Evolutionary conservation across 1,139 yeast species (phyloP), one percentile per base, ranked within the genome.

Genomic region (Sugiyamaella xylanicola): DNA sequence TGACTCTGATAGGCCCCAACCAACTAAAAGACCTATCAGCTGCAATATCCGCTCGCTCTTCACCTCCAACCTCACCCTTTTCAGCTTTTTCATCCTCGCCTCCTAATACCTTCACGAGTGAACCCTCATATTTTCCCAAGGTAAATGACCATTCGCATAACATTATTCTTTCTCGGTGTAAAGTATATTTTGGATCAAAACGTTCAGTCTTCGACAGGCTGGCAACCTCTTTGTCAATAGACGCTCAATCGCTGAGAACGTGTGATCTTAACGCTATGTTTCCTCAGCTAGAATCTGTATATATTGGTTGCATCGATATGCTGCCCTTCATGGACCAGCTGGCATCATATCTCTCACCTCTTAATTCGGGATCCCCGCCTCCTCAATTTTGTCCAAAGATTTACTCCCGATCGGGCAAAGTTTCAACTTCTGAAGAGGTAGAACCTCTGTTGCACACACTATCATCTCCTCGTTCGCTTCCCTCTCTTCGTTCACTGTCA

Each of bases 61-160:
- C 45, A 19, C 32, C 51, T 3, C 49, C 42, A 15, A n/a, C 32
- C 16, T 36, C 58, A 3, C 16, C 49, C 13, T 51, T 47, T 17
- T 49, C 58, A n/a, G 11, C 36, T 16, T 48, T 50, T 3, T 43
- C 56, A 25, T 44, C 49, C 9, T 50, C 56, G 3, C 44, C 44
- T 7, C 17, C 47, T 19, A 45, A 15, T 17, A 7, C 36, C 11
- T 20, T 21, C 4, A 16, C 15, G 13, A 32, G 19, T n/a, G 44
- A 17, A n/a, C 8, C 27, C 13, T 29, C 48, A 4, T 45, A 45
- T 45, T 45, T 45, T 27, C 40, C 40, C 2, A 13, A 15, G 7
- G 3, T 35, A 4, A 7, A 11, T 2, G 11, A 15, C 21, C 41
- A 5, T 4, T 22, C 40, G 19, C 52, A 48, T 22, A 32, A 8